Conservation (phyloP, 2,329 filamentous ascomycete genomes). For the Stachybotrys elegans region DNA sequence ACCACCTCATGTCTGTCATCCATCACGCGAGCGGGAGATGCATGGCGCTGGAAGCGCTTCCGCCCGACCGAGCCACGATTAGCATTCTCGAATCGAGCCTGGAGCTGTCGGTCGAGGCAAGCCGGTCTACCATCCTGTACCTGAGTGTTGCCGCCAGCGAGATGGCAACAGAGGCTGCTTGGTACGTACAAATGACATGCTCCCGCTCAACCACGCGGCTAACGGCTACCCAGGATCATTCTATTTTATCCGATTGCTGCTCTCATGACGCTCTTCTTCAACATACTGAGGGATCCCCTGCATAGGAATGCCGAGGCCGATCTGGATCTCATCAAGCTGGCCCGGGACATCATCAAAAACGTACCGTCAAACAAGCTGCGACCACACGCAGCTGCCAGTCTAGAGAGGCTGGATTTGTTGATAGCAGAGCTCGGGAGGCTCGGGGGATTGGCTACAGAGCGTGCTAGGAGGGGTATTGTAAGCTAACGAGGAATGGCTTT, state of each 20-base stretch:
- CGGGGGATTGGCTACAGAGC: background rate
- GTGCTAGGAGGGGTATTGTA: no score
- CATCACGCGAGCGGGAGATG: slow-evolving; percentile 51
- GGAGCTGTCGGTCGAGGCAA: slow-evolving; percentile 48
- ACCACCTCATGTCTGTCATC: slow-evolving; percentile 49
- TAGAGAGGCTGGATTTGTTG: background rate
- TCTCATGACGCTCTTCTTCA: slow-evolving; percentile 49
- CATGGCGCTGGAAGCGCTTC: background rate
- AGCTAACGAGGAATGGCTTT: no score
- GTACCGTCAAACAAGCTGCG: slow-evolving; percentile 24
- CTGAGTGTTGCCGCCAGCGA: slow-evolving; percentile 35
- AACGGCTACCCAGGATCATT: slow-evolving; percentile 34
- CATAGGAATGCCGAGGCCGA: slow-evolving; percentile 37
- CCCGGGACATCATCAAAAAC: slow-evolving; percentile 36
- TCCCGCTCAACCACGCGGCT: background rate
- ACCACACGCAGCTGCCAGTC: slow-evolving; percentile 14
- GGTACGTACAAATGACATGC: slow-evolving; percentile 26
- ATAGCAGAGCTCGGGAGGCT: background rate
- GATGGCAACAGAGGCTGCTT: slow-evolving; percentile 43
- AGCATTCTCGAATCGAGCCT: slow-evolving; percentile 45
- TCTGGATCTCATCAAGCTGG: slow-evolving; percentile 37
- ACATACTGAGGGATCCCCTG: slow-evolving; percentile 43
- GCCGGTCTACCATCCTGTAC: slow-evolving; percentile 48
- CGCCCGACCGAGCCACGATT: slow-evolving; percentile 27
- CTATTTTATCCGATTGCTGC: slow-evolving; percentile 54